These are phyloP conservation scores for Fusarium fracticaudum DNA, from an alignment of 2,329 filamentous ascomycete species.

Conservation along the genomic window DNA sequence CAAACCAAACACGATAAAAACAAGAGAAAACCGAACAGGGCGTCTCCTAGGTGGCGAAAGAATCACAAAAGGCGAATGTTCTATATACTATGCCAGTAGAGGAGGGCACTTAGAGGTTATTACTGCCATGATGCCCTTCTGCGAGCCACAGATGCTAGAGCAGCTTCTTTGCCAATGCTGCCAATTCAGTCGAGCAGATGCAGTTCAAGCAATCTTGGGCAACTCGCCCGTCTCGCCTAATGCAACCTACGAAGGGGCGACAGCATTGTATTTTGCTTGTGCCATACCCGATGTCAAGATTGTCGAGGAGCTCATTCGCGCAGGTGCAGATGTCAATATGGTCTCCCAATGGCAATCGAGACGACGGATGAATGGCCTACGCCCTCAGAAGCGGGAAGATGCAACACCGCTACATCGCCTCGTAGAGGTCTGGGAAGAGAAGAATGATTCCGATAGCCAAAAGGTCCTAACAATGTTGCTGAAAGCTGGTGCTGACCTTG, in stretches of 20 bases:
- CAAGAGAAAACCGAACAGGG: not conserved
- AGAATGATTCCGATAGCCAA: constrained; percentile 11
- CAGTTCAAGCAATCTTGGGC: constrained; percentile 15
- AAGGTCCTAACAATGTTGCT: constrained; percentile 18
- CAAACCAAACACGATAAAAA: constrained; percentile 20
- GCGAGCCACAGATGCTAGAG: constrained; percentile 16
- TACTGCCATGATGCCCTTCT: constrained; percentile 29
- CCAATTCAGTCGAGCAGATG: constrained; percentile 11
- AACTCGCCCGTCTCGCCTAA: constrained; percentile 24
- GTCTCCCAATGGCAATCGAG: not conserved
- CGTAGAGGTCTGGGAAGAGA: not conserved
- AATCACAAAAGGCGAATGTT: constrained; percentile 15
- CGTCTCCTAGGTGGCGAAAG: not conserved
- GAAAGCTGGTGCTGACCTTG: constrained; percentile 20
- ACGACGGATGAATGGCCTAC: not conserved
- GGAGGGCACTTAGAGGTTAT: constrained; percentile 25
- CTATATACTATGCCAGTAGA: constrained; percentile 28
- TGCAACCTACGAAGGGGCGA: constrained; percentile 8
- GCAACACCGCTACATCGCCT: constrained; percentile 17
- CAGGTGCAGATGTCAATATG: constrained; percentile 25
- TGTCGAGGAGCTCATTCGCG: constrained; percentile 20
- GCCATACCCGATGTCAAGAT: not conserved
- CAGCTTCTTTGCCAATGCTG: constrained; percentile 34
- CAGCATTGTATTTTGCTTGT: constrained; percentile 29
- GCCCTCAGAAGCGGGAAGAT: not conserved